Base-by-base conservation (phyloP, 371 early-diverging fungal genomes). In the Circinella umbellata region DNA sequence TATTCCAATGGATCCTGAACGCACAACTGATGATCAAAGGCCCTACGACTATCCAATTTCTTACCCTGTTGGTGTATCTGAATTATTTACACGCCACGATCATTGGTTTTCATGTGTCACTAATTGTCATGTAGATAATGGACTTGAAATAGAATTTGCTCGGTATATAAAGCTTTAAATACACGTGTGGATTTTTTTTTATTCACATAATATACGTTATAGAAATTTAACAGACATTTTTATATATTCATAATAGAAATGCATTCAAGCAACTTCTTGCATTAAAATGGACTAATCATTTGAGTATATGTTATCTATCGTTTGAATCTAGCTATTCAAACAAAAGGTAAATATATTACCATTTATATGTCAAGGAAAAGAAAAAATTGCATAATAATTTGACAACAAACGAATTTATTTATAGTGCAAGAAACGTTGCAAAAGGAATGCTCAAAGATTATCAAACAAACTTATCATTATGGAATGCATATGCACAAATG, bases 401-500 rank as follows among this genome's bases (percentile, higher is more conserved):
- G 42, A 42, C 27, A 27, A 27, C 27, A 27, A 42, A 9, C 11
- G 3, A 11, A 42, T 42, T 4, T 51, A 13, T 51, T 13, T 51
- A 59, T 68, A 89, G 89, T 49, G 88, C 86, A 7, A 77, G 86
- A 42, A 85, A 85, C 64, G 47, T 87, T 20, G 91, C 90, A 47
- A 91, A 92, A 63, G 67, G 61, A 0, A 68, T 89, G 36, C 68
- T 91, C 36, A 91, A 90, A 60, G 76, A 75, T 15, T 82, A 89
- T 5, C 78, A 88, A 11, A 84, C 81, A 68, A 89, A 87, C 69
- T 69, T 93, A 7, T 65, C 74, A 1, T 73, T 93, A 39, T 92
- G 92, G 93, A 87, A 86, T 69, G 85, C 84, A 1, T 91, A 89
- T 73, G 92, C 92, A 0, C 86, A 86, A 67, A 77, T 89, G 64